phyloP scores from a whole-genome alignment of 2,329 filamentous ascomycete species.

The Xylaria sp. region DNA sequence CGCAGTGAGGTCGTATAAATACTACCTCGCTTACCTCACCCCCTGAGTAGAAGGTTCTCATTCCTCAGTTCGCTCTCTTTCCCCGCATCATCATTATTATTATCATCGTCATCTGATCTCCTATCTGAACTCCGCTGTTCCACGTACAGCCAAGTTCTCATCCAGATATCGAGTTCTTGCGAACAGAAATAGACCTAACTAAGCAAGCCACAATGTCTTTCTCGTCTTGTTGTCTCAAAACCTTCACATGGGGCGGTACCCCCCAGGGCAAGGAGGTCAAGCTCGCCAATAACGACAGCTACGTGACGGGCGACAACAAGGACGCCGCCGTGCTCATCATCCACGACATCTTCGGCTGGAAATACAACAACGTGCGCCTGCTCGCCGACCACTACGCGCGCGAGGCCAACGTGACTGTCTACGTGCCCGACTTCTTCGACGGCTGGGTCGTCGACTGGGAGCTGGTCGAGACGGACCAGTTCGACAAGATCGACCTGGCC shows the following conservation, averaged over 20 bases:
- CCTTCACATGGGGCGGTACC: slow-evolving; percentile 50
- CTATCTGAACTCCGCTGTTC: too few relatives aligned
- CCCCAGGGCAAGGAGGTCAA: slow-evolving; percentile 45
- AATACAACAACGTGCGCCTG: slow-evolving; percentile 50
- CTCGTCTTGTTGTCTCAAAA: slow-evolving; percentile 44
- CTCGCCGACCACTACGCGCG: slow-evolving; percentile 55
- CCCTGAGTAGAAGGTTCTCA: too few relatives aligned
- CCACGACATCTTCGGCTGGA: slow-evolving; percentile 52
- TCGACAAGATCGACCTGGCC: slow-evolving; percentile 45
- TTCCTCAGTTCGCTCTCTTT: too few relatives aligned
- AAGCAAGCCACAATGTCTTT: too few relatives aligned
- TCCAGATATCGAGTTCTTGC: background rate
- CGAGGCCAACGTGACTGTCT: slow-evolving; percentile 53
- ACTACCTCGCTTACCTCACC: too few relatives aligned
- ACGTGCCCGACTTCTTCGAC: slow-evolving; percentile 47
- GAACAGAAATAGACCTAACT: too few relatives aligned
- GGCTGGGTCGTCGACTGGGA: slow-evolving; percentile 43
- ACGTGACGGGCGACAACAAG: slow-evolving; percentile 45
- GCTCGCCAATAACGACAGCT: slow-evolving; percentile 45
- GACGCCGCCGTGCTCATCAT: slow-evolving; percentile 46
- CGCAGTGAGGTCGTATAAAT: too few relatives aligned
- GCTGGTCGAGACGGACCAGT: slow-evolving; percentile 37
- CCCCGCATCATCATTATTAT: background rate
- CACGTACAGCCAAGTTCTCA: background rate
- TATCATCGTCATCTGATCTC: background rate